Evolutionary conservation across 768 basidiomycete species (phyloP), one percentile per base, ranked within the genome.

Genomic region (Melanogaster broomeanus): DNA sequence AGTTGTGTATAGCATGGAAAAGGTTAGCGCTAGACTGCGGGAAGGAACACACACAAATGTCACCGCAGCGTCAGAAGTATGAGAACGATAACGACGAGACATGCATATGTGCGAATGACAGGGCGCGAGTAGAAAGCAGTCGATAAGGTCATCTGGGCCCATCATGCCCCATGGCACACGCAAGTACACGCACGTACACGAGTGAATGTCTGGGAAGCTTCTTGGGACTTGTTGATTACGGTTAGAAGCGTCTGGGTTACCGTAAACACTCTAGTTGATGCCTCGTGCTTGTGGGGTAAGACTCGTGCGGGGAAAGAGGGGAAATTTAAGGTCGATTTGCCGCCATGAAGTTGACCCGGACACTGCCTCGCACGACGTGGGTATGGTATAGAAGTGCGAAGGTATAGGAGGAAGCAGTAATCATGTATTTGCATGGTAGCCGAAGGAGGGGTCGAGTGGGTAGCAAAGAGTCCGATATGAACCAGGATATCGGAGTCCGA

Each of bases 301-400:
- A 35, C 44, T 41, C 51, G 25, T 62, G 64, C 51, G 64, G 64
- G 64, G 64, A 50, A 61, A 59, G 51, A 45, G 60, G 52, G 64
- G 55, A 7, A 35, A 43, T 41, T 22, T 21, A 4, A 31, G 28
- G 22, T 30, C 16, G 15, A 35, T 28, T 9, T 30, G 21, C 34
- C 41, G 42, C 35, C 24, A 43, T 42, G 19, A 50, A 11, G 42
- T 38, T 38, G 35, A 38, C n/a, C 24, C 45, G 38, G 45, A 24
- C 33, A 35, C 24, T 45, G 44, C 21, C 13, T 31, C 33, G 40
- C 24, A 22, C n/a, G 25, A 22, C 24, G 34, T 31, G 35, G 24
- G 21, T 27, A 21, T n/a, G 18, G 13, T n/a, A 27, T 40, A 21
- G 43, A 27, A 21, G 27, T 41, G 38, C 21, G 33, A 37, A 28